Conservation (phyloP, 2,329 filamentous ascomycete species). For the Aphanocladium album region DNA sequence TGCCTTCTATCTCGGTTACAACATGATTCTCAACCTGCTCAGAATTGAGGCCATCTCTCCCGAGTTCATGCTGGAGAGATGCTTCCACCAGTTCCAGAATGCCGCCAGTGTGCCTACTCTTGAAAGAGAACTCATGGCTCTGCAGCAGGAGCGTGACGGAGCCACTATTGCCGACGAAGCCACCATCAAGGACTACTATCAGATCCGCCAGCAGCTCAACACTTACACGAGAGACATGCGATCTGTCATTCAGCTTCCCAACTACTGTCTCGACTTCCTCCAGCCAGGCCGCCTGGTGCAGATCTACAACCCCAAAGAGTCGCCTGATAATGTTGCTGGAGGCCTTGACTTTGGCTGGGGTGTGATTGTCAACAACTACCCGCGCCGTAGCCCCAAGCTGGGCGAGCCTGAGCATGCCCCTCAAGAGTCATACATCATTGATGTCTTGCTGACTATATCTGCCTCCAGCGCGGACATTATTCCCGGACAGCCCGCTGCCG, state of each 20-base stretch:
- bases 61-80: conserved; percentile 97
- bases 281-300: conserved; percentile 83
- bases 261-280: conserved; percentile 77
- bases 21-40: conserved; percentile 96
- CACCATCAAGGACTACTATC: conserved; percentile 91
- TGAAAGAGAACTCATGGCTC: conserved; percentile 74
- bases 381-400: conserved; percentile 61
- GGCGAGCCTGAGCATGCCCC: conserved; percentile 63
- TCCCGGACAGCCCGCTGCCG: conserved; percentile 26
- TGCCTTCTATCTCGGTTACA: conserved; percentile 95
- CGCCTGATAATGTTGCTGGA: conserved; percentile 35
- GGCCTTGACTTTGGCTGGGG: conserved; percentile 88
- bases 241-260: conserved; percentile 84
- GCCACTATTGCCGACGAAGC: conserved; percentile 80
- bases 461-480: conserved; percentile 43
- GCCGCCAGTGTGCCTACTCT: conserved; percentile 77
- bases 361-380: conserved; percentile 69
- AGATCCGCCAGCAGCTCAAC: conserved; percentile 77
- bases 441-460: conserved; percentile 66
- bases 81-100: conserved; percentile 98
- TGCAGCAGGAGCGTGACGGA: conserved; percentile 69
- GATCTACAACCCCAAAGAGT: conserved; percentile 63
- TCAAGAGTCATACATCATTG: conserved; percentile 76
- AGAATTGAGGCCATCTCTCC: conserved; percentile 98
- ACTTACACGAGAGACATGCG: conserved; percentile 85